Evolutionary conservation across 169 alveolate genomes (phyloP).

Genomic region (Nephromyces sp.): DNA sequence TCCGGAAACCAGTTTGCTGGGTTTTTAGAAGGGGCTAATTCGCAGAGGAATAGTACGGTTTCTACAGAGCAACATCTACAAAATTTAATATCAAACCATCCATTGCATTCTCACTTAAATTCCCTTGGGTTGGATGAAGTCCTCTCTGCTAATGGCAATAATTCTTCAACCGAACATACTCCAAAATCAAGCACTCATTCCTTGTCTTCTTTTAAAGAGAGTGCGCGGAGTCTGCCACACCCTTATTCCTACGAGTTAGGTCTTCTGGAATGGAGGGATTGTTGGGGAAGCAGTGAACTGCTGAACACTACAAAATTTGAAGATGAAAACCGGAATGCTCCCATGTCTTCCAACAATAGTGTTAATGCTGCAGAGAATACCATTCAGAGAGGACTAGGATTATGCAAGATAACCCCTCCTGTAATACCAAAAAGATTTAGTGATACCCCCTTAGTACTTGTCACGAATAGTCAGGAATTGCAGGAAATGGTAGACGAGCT

Average conservation of each 20-base stretch:
- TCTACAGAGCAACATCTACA: background rate
- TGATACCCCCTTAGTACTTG: slow-evolving; percentile 55
- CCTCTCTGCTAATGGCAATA: too few relatives aligned
- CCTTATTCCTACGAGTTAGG: slow-evolving; percentile 33
- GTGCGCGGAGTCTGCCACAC: slow-evolving; percentile 11
- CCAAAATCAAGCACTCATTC: background rate
- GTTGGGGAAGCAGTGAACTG: slow-evolving; percentile 23
- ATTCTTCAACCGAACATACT: too few relatives aligned
- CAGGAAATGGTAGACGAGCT: slow-evolving; percentile 51
- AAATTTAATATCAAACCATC: background rate
- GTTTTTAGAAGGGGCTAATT: slow-evolving; percentile 25
- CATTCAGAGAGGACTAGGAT: too few relatives aligned
- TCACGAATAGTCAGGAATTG: slow-evolving; percentile 51
- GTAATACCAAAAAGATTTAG: slow-evolving; percentile 34
- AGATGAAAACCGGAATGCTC: slow-evolving; percentile 36
- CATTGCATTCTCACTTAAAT: background rate
- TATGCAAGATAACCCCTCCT: too few relatives aligned
- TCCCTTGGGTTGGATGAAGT: too few relatives aligned
- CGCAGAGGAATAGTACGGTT: slow-evolving; percentile 5
- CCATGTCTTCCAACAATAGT: slow-evolving; percentile 10
- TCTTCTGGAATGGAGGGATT: background rate
- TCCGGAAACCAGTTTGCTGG: slow-evolving; percentile 28
- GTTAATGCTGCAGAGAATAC: background rate
- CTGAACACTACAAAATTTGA: slow-evolving; percentile 20
- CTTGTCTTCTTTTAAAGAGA: background rate